A percentile compares a stretch with the other conserved stretches of the same genome.
phyloP scores from a whole-genome alignment of 73 alveolate genomes.

The Paramecium tetraurelia region DNA sequence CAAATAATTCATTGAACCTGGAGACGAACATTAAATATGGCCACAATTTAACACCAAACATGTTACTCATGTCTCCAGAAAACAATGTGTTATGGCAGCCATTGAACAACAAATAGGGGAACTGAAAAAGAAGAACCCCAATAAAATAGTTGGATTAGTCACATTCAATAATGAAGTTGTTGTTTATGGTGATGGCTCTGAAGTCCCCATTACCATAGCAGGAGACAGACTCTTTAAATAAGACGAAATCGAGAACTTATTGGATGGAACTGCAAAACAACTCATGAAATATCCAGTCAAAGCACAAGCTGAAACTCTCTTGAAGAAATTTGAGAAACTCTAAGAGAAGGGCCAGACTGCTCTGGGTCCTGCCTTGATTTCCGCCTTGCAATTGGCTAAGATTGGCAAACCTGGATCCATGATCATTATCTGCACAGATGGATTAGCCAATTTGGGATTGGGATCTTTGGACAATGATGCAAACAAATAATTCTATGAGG shows the following conservation, averaged over 20 bases:
- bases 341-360: conserved; percentile 94
- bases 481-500: conserved; percentile 76
- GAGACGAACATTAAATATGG: conserved; percentile 66
- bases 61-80: conserved; percentile 81
- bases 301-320: conserved; percentile 62
- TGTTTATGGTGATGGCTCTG: conserved; percentile 89
- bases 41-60: conserved; percentile 60
- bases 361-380: conserved; percentile 88
- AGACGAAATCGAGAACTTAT: conserved; percentile 67
- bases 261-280: conserved; percentile 61
- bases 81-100: conserved; percentile 94
- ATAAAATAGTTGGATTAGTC: conserved; percentile 87
- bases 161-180: conserved; percentile 88
- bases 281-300: conserved; percentile 69
- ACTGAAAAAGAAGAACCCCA: conserved; percentile 74
- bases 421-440: conserved; percentile 94
- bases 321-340: conserved; percentile 66
- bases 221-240: conserved; percentile 84
- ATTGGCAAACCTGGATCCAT: conserved; percentile 82
- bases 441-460: conserved; percentile 93
- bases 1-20: conserved; percentile 66
- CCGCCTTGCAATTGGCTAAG: conserved; percentile 77
- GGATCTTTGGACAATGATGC: conserved; percentile 78
- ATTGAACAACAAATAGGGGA: conserved; percentile 78
- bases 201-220: conserved; percentile 69